These are phyloP conservation scores for Tremellales sp. DNA, from an alignment of 1,284 basidiomycete genomes.

Conservation along the genomic window DNA sequence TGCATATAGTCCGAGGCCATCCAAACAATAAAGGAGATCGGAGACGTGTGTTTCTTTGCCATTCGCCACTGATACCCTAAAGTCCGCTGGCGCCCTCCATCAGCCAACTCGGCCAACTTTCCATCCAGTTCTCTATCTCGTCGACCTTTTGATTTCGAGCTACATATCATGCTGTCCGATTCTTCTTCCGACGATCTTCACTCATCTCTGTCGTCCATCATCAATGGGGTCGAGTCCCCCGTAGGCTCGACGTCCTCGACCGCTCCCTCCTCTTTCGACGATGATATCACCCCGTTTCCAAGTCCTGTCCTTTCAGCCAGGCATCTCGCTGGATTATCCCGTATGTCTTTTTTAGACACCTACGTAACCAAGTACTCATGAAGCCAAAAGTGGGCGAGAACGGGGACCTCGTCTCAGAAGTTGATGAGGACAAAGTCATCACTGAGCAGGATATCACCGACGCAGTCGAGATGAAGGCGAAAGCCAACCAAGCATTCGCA, in stretches of 20 bases:
- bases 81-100: too few relatives aligned
- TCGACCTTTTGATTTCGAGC: neutral
- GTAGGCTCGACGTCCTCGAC: conserved; percentile 10
- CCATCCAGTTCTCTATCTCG: too few relatives aligned
- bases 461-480: conserved; percentile 67
- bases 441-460: conserved; percentile 65
- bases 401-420: conserved; percentile 42
- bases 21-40: too few relatives aligned
- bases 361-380: neutral
- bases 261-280: conserved; percentile 17
- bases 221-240: conserved; percentile 33
- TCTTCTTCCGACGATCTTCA: conserved; percentile 10
- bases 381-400: conserved; percentile 37
- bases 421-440: conserved; percentile 48
- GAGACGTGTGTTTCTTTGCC: too few relatives aligned
- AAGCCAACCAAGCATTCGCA: conserved; percentile 81
- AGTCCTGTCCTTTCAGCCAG: conserved; percentile 35
- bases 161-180: conserved; percentile 1
- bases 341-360: conserved; percentile 20
- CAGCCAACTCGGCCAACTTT: too few relatives aligned
- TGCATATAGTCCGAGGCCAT: too few relatives aligned
- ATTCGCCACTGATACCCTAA: too few relatives aligned
- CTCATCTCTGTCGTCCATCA: conserved; percentile 17
- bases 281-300: conserved; percentile 47
- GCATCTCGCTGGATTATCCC: conserved; percentile 35